Conservation (phyloP, 2,329 filamentous ascomycete genomes). For the Colletotrichum sp. region DNA sequence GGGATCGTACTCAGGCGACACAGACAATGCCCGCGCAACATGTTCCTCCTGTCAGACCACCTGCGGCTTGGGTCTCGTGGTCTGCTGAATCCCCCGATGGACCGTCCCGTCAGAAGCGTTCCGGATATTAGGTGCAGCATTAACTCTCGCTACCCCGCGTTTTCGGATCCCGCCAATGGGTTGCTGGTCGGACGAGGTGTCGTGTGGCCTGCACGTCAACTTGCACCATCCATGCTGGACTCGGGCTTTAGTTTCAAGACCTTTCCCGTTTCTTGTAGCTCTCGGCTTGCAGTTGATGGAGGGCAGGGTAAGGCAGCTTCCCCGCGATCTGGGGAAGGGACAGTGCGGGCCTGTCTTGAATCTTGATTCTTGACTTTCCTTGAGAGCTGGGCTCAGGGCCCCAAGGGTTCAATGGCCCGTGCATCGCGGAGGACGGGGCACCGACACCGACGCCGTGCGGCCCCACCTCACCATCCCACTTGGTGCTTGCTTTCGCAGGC, state of each 20-base stretch:
- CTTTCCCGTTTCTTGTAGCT: background rate
- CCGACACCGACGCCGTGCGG: constrained; percentile 8
- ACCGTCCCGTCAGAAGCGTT: background rate
- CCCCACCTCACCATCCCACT: constrained; percentile 15
- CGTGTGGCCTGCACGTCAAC: background rate
- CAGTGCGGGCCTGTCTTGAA: background rate
- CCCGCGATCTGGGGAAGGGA: constrained; percentile 9
- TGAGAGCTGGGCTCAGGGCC: background rate
- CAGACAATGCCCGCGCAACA: background rate
- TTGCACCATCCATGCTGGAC: background rate
- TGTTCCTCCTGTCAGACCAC: background rate
- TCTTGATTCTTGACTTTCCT: background rate
- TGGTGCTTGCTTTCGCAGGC: background rate
- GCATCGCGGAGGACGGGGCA: background rate
- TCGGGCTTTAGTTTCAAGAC: background rate
- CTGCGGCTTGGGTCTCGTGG: background rate
- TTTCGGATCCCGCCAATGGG: background rate
- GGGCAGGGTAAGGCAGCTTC: background rate
- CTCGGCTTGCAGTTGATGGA: background rate
- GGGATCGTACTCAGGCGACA: background rate
- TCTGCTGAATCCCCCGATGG: background rate
- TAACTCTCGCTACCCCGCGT: constrained; percentile 18
- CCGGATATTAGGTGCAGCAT: background rate
- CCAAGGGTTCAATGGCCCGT: constrained; percentile 1
- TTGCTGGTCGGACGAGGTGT: background rate